A percentile compares a stretch with the other conserved stretches of the same genome.
Evolutionary conservation across 805 yeast species (phyloP).

Genomic region (Hagleromyces aurorensis): DNA sequence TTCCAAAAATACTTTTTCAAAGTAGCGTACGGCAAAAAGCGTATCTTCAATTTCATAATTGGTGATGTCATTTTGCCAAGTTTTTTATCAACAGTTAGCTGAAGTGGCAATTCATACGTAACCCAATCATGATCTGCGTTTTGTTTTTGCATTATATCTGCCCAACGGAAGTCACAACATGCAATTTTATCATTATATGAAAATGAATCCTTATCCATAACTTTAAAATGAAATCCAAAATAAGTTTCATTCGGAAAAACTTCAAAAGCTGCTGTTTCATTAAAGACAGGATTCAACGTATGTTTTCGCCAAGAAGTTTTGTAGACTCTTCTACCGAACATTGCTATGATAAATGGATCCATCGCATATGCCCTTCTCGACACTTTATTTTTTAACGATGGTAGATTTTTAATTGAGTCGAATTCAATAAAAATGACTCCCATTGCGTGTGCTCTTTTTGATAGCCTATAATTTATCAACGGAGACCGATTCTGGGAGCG

Average conservation of each 20-base stretch:
- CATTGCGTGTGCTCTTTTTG: slow-evolving; percentile 27
- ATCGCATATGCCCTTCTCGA: slow-evolving; percentile 72
- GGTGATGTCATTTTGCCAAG: slow-evolving; percentile 35
- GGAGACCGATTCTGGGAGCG: too few relatives aligned
- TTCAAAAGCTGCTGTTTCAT: slow-evolving; percentile 75
- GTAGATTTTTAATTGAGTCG: slow-evolving; percentile 64
- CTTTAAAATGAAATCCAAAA: slow-evolving; percentile 60
- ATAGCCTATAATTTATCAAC: slow-evolving; percentile 19
- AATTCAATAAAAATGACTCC: slow-evolving; percentile 80
- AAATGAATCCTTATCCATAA: slow-evolving; percentile 77
- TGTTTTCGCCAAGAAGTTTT: slow-evolving; percentile 82
- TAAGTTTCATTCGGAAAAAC: slow-evolving; percentile 56
- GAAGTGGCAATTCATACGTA: slow-evolving; percentile 33
- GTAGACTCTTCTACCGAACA: slow-evolving; percentile 82
- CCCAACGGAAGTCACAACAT: slow-evolving; percentile 46
- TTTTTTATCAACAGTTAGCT: slow-evolving; percentile 16
- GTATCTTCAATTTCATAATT: slow-evolving; percentile 47
- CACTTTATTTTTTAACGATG: slow-evolving; percentile 58
- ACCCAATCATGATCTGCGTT: slow-evolving; percentile 21
- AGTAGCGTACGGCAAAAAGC: slow-evolving; percentile 57
- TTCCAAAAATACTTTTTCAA: slow-evolving; percentile 67
- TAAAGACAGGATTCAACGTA: slow-evolving; percentile 71
- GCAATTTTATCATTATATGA: slow-evolving; percentile 83
- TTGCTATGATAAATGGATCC: slow-evolving; percentile 93
- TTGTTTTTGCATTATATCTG: slow-evolving; percentile 35